Base-by-base conservation (phyloP, 176 grass and related monocot species). In the Avena eriantha region DNA sequence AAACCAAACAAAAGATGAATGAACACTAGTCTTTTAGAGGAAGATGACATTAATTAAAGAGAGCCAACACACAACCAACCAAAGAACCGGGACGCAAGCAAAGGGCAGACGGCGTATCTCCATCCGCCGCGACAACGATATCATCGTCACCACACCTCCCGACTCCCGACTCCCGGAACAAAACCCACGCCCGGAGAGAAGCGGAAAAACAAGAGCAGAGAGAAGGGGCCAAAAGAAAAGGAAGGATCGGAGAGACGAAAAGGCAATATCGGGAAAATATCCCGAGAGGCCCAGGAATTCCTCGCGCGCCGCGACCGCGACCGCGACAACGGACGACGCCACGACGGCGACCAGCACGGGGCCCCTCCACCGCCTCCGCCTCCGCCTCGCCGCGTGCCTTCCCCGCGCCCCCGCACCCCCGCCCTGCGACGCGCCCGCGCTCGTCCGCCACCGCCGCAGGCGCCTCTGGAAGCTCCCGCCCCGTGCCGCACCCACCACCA, bases 331-430 rank as follows among this genome's bases (percentile, higher is more conserved):
- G 66, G 55, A 81, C 53, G 55, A 81, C 53, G 65, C 80, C 41
- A 60, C 88, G 79, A 36, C 80, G 34, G 66, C 85, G 76, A 87
- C 81, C 75, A 26, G 39, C 39, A 41, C 85, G 81, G 61, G 66
- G 2, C 48, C 86, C 43, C 90, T 91, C 82, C 85, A 76, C 69
- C 85, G 81, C 82, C 85, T 41, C 82, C 69, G 67, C 81, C 82
- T 34, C 82, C 90, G 76, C 77, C 70, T 91, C 69, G 70, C 82
- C 77, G 69, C 86, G 21, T 85, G 90, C 85, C 50, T 91, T 43
- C 46, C 82, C 61, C 46, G 69, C 50, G n/a, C 43, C 7, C 2
- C 81, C 49, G 1, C 48, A 3, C 39, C 58, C 82, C 16, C 21
- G 50, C 18, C 19, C 85, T 51, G 7, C 41, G 81, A 31, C 77